These are phyloP conservation scores for Claviceps sorghi DNA, from an alignment of 2,329 filamentous ascomycete species.

Conservation along the genomic window DNA sequence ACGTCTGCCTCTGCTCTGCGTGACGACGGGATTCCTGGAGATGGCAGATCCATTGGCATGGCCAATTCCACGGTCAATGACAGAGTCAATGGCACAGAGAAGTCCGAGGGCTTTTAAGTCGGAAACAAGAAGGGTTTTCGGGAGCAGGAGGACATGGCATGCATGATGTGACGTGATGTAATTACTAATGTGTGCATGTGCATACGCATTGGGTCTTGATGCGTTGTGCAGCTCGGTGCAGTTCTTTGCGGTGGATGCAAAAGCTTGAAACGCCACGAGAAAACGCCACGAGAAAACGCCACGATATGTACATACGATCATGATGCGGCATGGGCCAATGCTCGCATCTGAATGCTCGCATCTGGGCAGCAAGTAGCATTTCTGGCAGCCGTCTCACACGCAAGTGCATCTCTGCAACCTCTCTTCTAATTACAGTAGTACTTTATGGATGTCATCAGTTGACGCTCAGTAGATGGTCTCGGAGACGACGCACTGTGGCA, in stretches of 20 bases:
- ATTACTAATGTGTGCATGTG: too few species aligned
- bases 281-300: background rate
- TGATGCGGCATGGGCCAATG: too few species aligned
- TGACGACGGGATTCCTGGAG: background rate
- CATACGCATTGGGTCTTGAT: background rate
- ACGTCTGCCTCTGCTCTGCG: background rate
- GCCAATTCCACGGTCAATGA: background rate
- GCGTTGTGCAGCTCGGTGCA: background rate
- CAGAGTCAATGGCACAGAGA: too few species aligned
- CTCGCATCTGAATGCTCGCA: too few species aligned
- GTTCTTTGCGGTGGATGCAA: background rate
- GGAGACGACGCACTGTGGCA: background rate
- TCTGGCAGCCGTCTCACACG: too few species aligned
- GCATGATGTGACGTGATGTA: background rate
- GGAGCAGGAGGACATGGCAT: background rate
- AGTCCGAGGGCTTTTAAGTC: too few species aligned
- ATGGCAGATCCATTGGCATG: background rate
- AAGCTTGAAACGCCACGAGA: background rate
- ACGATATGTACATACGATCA: background rate
- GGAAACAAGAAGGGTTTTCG: background rate
- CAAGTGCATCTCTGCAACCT: too few species aligned
- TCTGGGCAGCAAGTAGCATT: too few species aligned
- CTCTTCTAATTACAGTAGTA: background rate
- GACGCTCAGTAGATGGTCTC: background rate
- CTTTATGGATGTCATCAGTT: background rate